Evolutionary conservation across 768 basidiomycete genomes (phyloP), one percentile per base, ranked within the genome.

Genomic region (Tylopilus vinaceipallidus): DNA sequence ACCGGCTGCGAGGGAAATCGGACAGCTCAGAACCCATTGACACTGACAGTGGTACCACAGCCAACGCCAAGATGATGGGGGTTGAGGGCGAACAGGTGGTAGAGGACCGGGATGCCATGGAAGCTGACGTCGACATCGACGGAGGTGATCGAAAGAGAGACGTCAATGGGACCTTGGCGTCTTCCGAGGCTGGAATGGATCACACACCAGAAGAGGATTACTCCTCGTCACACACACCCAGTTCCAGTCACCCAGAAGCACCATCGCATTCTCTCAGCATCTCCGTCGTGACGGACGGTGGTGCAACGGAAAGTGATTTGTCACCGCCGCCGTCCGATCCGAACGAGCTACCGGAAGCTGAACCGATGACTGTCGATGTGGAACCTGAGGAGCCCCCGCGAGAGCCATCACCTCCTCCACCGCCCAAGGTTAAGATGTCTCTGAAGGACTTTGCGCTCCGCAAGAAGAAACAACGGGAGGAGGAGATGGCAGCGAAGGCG

Each of bases 391-490:
- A 45, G 17, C 47, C 44, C 20, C 11, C 42, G 30, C 56, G 35
- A 16, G 63, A 57, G 4, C 57, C 54, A 2, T 72, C 69, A 2
- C 65, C 66, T 0, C 68, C 64, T 12, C 67, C 69, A 6, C 66
- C 66, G 12, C 79, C 80, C 41, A 80, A 82, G 37, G 81, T 81
- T 54, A 75, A 75, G 50, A 57, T 82, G 64, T 79, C 82, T 0
- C 61, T 84, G 41, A 78, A 77, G 55, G 82, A 84, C 52, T 84
- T 82, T 55, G 78, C 75, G 26, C 47, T 77, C 26, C 65, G 82
- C 48, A 81, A 75, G 73, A 77, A 75, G 71, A 77, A 75, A 62
- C 72, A 75, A 56, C 69, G 73, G 45, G 77, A 79, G 54, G 75
- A 78, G 55, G 71, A 73, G 48, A 62, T 62, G 59, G 68, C 60